These are phyloP conservation scores for Sclerotiophoma versabilis DNA, from an alignment of 2,329 filamentous ascomycete genomes.

Conservation along the genomic window DNA sequence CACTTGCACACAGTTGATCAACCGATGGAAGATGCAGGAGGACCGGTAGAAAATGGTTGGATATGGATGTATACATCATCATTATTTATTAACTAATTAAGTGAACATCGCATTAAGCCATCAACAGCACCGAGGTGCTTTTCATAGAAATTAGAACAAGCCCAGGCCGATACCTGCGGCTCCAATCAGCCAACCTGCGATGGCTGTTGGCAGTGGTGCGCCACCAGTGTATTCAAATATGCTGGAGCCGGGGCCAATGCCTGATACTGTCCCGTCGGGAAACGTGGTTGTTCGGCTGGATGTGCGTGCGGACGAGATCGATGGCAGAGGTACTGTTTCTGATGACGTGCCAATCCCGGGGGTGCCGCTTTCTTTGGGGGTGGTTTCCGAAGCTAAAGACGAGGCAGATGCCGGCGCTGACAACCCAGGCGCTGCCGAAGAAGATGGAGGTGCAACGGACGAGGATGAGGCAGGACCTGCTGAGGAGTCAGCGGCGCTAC, in stretches of 20 bases:
- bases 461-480: slow-evolving; percentile 16
- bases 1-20: too few species aligned
- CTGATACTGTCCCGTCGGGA: slow-evolving; percentile 12
- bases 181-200: slow-evolving; percentile 31
- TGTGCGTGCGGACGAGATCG: slow-evolving; percentile 4
- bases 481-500: slow-evolving; percentile 23
- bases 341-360: slow-evolving; percentile 1
- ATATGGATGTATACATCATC: too few species aligned
- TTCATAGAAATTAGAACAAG: slow-evolving; percentile 21
- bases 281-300: slow-evolving; percentile 11
- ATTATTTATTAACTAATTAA: slow-evolving; percentile 9
- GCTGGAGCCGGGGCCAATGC: slow-evolving; percentile 9
- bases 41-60: neutral
- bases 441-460: neutral
- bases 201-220: slow-evolving; percentile 19
- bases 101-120: neutral
- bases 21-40: neutral
- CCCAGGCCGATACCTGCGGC: slow-evolving; percentile 31
- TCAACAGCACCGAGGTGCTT: slow-evolving; percentile 3
- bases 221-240: slow-evolving; percentile 19
- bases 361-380: slow-evolving; percentile 1
- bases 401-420: neutral
- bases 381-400: neutral
- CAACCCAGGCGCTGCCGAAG: neutral
- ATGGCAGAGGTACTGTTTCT: neutral